These are phyloP conservation scores for Botrytis elliptica DNA, from an alignment of 2,329 filamentous ascomycete species.

Conservation along the genomic window DNA sequence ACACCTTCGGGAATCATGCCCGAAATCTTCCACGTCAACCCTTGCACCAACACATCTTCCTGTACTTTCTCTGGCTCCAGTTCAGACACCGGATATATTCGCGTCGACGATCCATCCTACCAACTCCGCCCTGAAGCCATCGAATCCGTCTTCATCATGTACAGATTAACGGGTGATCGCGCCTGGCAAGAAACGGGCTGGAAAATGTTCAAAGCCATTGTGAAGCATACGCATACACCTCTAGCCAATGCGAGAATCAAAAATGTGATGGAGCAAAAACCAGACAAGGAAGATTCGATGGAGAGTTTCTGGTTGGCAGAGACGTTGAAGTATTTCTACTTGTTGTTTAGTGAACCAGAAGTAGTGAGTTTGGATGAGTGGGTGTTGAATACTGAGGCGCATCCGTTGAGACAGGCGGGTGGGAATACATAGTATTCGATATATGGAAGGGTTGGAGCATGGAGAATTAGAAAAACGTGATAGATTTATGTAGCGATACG, in stretches of 20 bases:
- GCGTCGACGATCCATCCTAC: constrained; percentile 40
- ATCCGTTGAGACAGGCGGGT: constrained; percentile 26
- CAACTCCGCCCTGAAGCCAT: constrained; percentile 62
- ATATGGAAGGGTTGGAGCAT: neutral
- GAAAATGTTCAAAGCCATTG: constrained; percentile 48
- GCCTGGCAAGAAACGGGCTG: constrained; percentile 45
- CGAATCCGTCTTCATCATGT: constrained; percentile 65
- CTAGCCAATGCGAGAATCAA: constrained; percentile 44
- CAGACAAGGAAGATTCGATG: constrained; percentile 48
- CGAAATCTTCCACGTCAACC: constrained; percentile 48
- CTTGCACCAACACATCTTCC: constrained; percentile 20
- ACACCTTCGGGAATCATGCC: constrained; percentile 60
- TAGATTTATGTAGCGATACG: neutral
- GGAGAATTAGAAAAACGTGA: neutral
- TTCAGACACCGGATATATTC: constrained; percentile 10
- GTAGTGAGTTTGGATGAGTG: constrained; percentile 59
- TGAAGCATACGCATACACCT: constrained; percentile 43
- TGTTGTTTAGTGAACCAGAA: constrained; percentile 49
- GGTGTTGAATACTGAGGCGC: constrained; percentile 44
- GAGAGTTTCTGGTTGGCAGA: constrained; percentile 63
- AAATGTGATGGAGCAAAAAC: constrained; percentile 39
- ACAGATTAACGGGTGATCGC: constrained; percentile 29
- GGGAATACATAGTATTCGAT: neutral
- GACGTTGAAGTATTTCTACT: constrained; percentile 61
- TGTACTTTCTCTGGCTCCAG: constrained; percentile 28